These are phyloP conservation scores for Populus alba DNA, from an alignment of 345 rosid genomes.

Conservation along the genomic window DNA sequence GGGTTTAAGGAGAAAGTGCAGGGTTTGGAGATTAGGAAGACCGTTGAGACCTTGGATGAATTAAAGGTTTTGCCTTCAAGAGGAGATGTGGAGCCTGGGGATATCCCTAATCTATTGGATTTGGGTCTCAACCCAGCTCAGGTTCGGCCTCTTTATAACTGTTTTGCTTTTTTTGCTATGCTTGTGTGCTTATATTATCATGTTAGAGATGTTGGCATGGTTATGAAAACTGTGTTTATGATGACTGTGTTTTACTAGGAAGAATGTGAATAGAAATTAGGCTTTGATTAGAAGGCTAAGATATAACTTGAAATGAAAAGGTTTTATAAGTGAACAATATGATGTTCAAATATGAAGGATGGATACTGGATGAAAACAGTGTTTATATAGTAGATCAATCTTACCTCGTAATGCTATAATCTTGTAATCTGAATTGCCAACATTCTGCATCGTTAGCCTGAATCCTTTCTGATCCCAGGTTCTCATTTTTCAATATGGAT, in stretches of 20 bases:
- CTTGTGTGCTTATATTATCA: neutral
- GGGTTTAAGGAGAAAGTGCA: slow-evolving; percentile 77
- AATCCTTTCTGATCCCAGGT: neutral
- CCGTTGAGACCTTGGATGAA: slow-evolving; percentile 75
- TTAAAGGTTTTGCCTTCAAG: slow-evolving; percentile 79
- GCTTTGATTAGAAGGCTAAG: neutral
- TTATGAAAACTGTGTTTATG: neutral
- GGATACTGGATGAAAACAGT: neutral
- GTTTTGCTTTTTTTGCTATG: neutral
- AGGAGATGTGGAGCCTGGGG: slow-evolving; percentile 93
- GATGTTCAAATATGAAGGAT: neutral
- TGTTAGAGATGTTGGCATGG: neutral
- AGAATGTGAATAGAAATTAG: neutral
- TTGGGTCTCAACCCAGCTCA: slow-evolving; percentile 72
- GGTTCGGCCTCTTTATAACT: slow-evolving; percentile 41
- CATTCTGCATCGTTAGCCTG: neutral
- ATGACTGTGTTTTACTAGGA: neutral
- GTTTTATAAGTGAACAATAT: neutral
- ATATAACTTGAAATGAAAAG: neutral
- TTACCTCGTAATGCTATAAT: neutral
- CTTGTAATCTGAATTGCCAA: neutral
- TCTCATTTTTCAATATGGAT: neutral
- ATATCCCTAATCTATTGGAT: slow-evolving; percentile 81
- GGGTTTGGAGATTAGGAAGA: slow-evolving; percentile 80
- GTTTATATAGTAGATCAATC: neutral